Percentiles rank a stretch among this genome's conserved stretches.
phyloP scores from a whole-genome alignment of 2,329 filamentous ascomycete species.

The Drechslera avenae region DNA sequence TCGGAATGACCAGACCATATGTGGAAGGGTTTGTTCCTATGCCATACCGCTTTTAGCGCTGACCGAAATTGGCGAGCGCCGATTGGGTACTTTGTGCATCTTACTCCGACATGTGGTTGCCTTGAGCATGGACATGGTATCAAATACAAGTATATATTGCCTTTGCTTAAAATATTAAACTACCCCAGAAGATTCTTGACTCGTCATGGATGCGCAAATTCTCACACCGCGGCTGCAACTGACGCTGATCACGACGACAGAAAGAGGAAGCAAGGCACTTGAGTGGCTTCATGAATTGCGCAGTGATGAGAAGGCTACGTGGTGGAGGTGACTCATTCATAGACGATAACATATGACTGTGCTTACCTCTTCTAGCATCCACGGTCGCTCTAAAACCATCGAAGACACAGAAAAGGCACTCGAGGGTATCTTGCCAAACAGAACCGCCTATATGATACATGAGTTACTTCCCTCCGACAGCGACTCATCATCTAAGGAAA shows the following conservation, averaged over 20 bases:
- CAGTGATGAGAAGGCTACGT: slow-evolving; percentile 36
- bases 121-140: not conserved
- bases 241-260: slow-evolving; percentile 35
- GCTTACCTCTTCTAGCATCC: slow-evolving; percentile 25
- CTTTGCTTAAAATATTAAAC: not conserved
- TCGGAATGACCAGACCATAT: slow-evolving; percentile 8
- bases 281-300: slow-evolving; percentile 43
- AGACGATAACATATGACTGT: not conserved
- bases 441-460: slow-evolving; percentile 37
- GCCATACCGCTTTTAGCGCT: slow-evolving; percentile 4
- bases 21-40: not conserved
- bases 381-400: slow-evolving; percentile 28
- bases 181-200: not conserved
- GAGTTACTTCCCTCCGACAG: slow-evolving; percentile 15
- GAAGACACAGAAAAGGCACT: slow-evolving; percentile 37
- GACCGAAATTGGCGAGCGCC: slow-evolving; percentile 12
- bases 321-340: slow-evolving; percentile 36
- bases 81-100: slow-evolving; percentile 3
- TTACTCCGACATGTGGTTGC: slow-evolving; percentile 7
- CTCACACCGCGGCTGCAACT: slow-evolving; percentile 40
- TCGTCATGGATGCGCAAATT: slow-evolving; percentile 32
- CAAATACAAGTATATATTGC: not conserved
- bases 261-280: slow-evolving; percentile 39
- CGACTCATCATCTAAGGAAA: not conserved
- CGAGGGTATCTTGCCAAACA: slow-evolving; percentile 20